Evolutionary conservation across 1,139 yeast species (phyloP).

Genomic region (Barnettozyma hawaiiensis): DNA sequence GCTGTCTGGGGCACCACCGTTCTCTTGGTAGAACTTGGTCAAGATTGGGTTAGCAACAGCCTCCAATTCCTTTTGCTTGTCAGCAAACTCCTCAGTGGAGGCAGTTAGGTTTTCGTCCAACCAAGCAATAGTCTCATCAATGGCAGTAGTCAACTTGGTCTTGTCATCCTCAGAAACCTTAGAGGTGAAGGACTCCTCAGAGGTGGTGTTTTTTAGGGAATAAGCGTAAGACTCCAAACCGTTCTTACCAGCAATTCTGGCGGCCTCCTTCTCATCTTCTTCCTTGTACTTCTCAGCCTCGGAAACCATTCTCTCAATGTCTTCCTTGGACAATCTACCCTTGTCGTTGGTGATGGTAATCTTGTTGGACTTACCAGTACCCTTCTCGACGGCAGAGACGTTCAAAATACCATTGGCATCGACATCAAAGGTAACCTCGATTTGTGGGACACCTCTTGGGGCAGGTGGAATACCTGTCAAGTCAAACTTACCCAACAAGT

Average conservation of each 20-base stretch:
- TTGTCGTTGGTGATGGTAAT: slow-evolving; percentile 88
- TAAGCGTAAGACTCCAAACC: slow-evolving; percentile 89
- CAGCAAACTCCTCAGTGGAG: slow-evolving; percentile 78
- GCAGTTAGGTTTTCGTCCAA: slow-evolving; percentile 86
- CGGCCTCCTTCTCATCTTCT: slow-evolving; percentile 78
- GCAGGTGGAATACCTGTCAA: slow-evolving; percentile 92
- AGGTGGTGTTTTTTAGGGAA: slow-evolving; percentile 78
- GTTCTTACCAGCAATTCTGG: slow-evolving; percentile 79
- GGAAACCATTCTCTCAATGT: slow-evolving; percentile 89
- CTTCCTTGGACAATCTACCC: slow-evolving; percentile 94
- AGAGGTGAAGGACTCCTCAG: slow-evolving; percentile 76
- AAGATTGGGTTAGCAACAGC: slow-evolving; percentile 90
- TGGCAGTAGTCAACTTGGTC: slow-evolving; percentile 73
- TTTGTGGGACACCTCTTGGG: slow-evolving; percentile 94
- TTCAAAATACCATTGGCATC: slow-evolving; percentile 92
- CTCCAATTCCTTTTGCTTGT: slow-evolving; percentile 92
- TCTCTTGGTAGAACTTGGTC: slow-evolving; percentile 83
- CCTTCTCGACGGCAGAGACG: slow-evolving; percentile 93
- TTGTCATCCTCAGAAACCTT: slow-evolving; percentile 79
- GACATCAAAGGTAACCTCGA: slow-evolving; percentile 87
- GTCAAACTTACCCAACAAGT: slow-evolving; percentile 89
- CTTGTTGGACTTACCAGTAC: slow-evolving; percentile 74
- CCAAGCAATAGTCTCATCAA: slow-evolving; percentile 83
- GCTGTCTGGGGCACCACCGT: slow-evolving; percentile 61
- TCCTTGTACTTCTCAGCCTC: slow-evolving; percentile 86